phyloP scores from a whole-genome alignment of 108 stramenopile genomes.

The Conticribra guillardii region DNA sequence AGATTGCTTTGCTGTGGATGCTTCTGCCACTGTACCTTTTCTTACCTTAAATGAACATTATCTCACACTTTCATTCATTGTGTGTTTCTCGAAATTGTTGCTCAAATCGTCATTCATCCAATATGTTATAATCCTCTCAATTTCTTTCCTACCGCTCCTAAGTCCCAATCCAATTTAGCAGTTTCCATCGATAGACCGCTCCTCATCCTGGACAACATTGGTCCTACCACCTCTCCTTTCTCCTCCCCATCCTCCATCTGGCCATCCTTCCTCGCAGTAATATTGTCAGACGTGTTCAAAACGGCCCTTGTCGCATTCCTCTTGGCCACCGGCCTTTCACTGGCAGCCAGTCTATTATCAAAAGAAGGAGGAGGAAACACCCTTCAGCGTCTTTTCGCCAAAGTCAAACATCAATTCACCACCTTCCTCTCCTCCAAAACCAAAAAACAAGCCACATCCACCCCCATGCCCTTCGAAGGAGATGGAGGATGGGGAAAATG shows the following conservation, averaged over 20 bases:
- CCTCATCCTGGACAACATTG: conserved; percentile 36
- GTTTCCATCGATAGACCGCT: conserved; percentile 48
- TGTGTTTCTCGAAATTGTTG: neutral
- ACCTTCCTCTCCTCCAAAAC: conserved; percentile 1
- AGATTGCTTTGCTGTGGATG: no score
- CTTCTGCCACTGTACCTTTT: no score
- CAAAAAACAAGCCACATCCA: conserved; percentile 12
- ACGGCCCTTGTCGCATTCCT: conserved; percentile 49
- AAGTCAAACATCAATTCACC: neutral
- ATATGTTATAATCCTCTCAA: neutral
- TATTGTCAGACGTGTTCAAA: conserved; percentile 54
- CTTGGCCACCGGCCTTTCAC: conserved; percentile 39
- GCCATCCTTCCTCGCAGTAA: conserved; percentile 41
- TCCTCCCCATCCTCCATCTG: conserved; percentile 7
- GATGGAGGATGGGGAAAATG: conserved; percentile 70
- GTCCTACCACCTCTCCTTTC: neutral
- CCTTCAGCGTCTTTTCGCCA: neutral
- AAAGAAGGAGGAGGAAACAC: neutral
- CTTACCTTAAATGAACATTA: no score
- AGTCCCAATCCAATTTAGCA: conserved; percentile 45
- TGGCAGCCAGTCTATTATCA: conserved; percentile 4
- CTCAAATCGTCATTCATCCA: no score
- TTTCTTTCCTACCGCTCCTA: neutral
- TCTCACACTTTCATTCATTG: no score
- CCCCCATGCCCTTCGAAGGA: conserved; percentile 64